Conservation (phyloP, 2,329 filamentous ascomycete species). For the Colletotrichum agaves region DNA sequence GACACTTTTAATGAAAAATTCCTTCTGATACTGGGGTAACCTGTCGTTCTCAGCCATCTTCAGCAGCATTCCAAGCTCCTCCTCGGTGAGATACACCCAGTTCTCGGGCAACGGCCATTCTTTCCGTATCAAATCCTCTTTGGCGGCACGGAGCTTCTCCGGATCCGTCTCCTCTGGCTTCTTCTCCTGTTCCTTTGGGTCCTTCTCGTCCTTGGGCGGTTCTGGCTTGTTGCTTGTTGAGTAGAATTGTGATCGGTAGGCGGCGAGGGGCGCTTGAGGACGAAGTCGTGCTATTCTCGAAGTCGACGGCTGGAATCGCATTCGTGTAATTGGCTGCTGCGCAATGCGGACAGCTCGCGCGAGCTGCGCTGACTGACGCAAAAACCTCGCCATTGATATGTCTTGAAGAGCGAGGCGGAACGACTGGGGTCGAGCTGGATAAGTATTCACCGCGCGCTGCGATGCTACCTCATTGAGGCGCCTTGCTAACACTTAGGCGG, state of each 20-base stretch:
- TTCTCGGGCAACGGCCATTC: conserved; percentile 54
- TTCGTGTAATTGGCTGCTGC: conserved; percentile 62
- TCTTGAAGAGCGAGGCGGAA: conserved; percentile 24
- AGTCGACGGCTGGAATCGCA: conserved; percentile 50
- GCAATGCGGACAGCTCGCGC: conserved; percentile 70
- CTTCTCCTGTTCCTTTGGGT: conserved; percentile 40
- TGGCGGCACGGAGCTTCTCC: conserved; percentile 36
- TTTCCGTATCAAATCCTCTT: conserved; percentile 41
- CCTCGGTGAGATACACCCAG: conserved; percentile 58
- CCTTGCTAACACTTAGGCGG: neutral
- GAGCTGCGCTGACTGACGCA: conserved; percentile 74
- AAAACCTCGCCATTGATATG: conserved; percentile 66
- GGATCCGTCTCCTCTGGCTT: conserved; percentile 39
- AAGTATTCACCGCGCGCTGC: conserved; percentile 26
- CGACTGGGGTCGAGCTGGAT: conserved; percentile 35
- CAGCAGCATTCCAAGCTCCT: conserved; percentile 64
- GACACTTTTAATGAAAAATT: conserved; percentile 69
- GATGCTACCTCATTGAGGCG: conserved; percentile 36
- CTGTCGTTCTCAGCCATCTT: conserved; percentile 66
- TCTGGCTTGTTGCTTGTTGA: conserved; percentile 49
- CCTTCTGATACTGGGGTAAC: conserved; percentile 71
- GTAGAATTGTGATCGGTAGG: conserved; percentile 47
- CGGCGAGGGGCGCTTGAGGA: conserved; percentile 47
- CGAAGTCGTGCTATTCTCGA: conserved; percentile 44
- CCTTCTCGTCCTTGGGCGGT: conserved; percentile 50